Percentiles rank a stretch among this genome's conserved stretches.
Evolutionary conservation across 768 basidiomycete species (phyloP).

Genomic region (Mycena capillaripes): DNA sequence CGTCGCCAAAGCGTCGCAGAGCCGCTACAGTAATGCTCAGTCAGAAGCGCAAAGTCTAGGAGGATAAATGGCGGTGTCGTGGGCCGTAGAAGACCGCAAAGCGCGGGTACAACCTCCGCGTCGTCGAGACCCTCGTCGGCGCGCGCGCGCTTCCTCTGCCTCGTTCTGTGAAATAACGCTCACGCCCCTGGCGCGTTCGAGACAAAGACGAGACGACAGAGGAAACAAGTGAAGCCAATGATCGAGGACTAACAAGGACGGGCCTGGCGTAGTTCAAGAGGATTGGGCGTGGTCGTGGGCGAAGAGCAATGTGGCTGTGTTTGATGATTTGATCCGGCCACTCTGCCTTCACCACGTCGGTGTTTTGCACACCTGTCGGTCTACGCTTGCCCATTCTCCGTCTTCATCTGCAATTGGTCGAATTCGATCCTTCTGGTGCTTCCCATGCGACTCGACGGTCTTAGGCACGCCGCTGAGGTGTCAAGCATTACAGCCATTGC

Average conservation of each 20-base stretch:
- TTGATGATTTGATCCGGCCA: neutral
- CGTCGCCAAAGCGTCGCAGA: neutral
- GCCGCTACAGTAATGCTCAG: neutral
- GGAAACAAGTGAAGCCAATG: neutral
- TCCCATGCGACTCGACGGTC: neutral
- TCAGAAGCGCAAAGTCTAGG: neutral
- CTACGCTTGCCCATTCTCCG: neutral
- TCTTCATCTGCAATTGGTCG: neutral
- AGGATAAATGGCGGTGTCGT: neutral
- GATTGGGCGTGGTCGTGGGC: neutral
- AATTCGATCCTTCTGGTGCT: neutral
- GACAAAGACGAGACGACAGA: too few relatives aligned
- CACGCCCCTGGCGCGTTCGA: too few relatives aligned
- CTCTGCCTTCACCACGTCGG: neutral
- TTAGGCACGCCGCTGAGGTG: neutral
- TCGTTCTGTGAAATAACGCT: too few relatives aligned
- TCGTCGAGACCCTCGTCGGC: too few relatives aligned
- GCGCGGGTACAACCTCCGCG: too few relatives aligned
- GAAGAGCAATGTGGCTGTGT: neutral
- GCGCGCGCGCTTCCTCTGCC: too few relatives aligned
- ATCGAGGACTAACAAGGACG: neutral
- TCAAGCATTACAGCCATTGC: neutral
- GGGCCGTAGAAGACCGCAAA: neutral
- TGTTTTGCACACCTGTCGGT: neutral
- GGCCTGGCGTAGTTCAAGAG: neutral